Percentiles rank a stretch among this genome's conserved stretches.
Conservation (phyloP, 164 flowering plant genomes). For the Piper betle region DNA sequence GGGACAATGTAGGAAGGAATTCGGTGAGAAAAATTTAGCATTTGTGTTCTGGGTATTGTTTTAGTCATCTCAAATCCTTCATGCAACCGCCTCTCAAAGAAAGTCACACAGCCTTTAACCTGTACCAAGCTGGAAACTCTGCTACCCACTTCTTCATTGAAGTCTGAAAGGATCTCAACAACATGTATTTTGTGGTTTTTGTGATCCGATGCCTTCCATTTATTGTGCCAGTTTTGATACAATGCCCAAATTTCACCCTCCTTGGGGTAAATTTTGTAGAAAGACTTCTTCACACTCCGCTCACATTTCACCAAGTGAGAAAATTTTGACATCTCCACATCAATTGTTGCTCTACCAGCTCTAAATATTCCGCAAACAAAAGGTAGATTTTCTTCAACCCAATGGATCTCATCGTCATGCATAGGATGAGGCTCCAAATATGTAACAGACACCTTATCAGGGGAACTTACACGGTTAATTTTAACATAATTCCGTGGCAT, state of each 20-base stretch:
- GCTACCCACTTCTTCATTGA: constrained; percentile 14
- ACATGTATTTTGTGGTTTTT: constrained; percentile 11
- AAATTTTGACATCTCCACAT: constrained; percentile 18
- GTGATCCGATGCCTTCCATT: constrained; percentile 25
- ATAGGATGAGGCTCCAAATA: constrained; percentile 26
- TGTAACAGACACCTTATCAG: constrained; percentile 18
- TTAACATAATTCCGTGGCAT: constrained; percentile 34
- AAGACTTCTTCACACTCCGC: constrained; percentile 6
- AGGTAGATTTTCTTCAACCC: constrained; percentile 22
- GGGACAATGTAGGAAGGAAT: constrained; percentile 29
- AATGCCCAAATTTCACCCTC: constrained; percentile 56
- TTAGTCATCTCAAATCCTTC: constrained; percentile 25
- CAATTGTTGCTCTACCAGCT: constrained; percentile 7
- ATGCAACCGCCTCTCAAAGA: constrained; percentile 21
- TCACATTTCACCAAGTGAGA: constrained; percentile 26
- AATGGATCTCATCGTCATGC: constrained; percentile 15
- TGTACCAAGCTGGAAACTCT: constrained; percentile 16
- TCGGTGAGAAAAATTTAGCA: constrained; percentile 40
- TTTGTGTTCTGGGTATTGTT: constrained; percentile 14
- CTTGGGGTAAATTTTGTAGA: constrained; percentile 28
- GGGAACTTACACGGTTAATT: constrained; percentile 22
- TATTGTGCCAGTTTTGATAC: constrained; percentile 30
- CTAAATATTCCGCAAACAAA: constrained; percentile 27
- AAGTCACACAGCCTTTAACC: constrained; percentile 24
- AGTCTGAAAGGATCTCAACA: constrained; percentile 32